Percentiles rank a stretch among this genome's conserved stretches.
phyloP scores from a whole-genome alignment of 78 protist genomes.

The Dictyostelium purpureum region DNA sequence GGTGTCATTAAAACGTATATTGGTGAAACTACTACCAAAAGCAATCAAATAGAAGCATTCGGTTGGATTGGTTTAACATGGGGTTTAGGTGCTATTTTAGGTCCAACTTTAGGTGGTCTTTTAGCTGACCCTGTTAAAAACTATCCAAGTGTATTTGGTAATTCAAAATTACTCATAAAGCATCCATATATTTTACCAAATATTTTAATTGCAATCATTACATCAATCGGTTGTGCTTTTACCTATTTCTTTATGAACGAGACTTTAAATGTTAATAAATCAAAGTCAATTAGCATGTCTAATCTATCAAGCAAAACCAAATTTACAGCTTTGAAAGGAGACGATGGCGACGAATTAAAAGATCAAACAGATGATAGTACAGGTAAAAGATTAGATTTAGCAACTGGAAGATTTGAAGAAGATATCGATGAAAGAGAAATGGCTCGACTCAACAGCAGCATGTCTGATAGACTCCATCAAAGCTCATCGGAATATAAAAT shows the following conservation, averaged over 20 bases:
- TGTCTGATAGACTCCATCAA: background rate
- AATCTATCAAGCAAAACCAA: no score
- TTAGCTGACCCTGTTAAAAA: conserved; percentile 12
- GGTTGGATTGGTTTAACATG: conserved; percentile 69
- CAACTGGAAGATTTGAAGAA: background rate
- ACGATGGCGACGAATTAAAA: background rate
- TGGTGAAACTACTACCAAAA: conserved; percentile 58
- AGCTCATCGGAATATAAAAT: conserved; percentile 5
- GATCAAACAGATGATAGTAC: background rate
- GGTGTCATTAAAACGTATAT: conserved; percentile 69
- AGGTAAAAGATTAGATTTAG: background rate
- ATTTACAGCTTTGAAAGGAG: background rate
- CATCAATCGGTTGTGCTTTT: conserved; percentile 25
- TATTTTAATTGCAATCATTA: background rate
- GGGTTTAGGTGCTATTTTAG: conserved; percentile 54
- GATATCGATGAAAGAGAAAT: background rate
- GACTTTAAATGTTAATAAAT: conserved; percentile 3
- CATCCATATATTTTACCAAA: conserved; percentile 54
- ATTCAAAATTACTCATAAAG: background rate
- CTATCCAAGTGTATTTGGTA: background rate
- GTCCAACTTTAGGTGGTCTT: conserved; percentile 40
- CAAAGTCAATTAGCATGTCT: background rate
- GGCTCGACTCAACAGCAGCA: background rate
- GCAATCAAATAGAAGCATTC: conserved; percentile 68
- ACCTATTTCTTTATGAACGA: conserved; percentile 47